A percentile compares a stretch with the other conserved stretches of the same genome.
Conservation (phyloP, 208 protist species). For the Leishmania major region DNA sequence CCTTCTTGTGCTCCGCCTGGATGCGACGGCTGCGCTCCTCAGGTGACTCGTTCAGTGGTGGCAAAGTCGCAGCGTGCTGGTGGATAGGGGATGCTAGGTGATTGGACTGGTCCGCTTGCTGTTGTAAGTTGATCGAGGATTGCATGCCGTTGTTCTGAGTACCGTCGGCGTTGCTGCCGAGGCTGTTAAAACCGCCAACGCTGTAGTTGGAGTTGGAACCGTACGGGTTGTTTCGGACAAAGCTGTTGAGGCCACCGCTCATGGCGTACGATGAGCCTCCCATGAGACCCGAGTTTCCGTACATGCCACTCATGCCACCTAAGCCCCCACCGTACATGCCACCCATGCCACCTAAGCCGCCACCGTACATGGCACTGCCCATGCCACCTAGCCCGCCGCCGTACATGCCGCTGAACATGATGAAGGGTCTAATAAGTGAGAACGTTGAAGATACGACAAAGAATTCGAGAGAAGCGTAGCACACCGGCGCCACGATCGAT, state of each 20-base stretch:
- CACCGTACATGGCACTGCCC: conserved; percentile 8
- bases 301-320: conserved; percentile 15
- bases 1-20: conserved; percentile 58
- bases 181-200: conserved; percentile 8
- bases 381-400: conserved; percentile 10
- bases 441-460: not conserved
- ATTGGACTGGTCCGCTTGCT: conserved; percentile 16
- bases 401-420: conserved; percentile 21
- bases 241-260: conserved; percentile 23
- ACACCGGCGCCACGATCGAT: not conserved
- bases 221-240: conserved; percentile 11
- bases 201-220: conserved; percentile 20
- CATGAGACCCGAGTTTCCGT: conserved; percentile 22
- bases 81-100: conserved; percentile 49
- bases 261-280: conserved; percentile 25
- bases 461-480: not conserved
- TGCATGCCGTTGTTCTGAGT: conserved; percentile 13
- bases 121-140: conserved; percentile 16
- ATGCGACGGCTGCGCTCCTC: conserved; percentile 59
- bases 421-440: not conserved
- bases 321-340: conserved; percentile 51
- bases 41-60: conserved; percentile 61
- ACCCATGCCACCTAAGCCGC: conserved; percentile 24
- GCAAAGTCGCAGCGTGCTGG: conserved; percentile 29
- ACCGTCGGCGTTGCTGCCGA: not conserved